Evolutionary conservation across 768 basidiomycete genomes (phyloP).

Genomic region (Tulasnella sp.): DNA sequence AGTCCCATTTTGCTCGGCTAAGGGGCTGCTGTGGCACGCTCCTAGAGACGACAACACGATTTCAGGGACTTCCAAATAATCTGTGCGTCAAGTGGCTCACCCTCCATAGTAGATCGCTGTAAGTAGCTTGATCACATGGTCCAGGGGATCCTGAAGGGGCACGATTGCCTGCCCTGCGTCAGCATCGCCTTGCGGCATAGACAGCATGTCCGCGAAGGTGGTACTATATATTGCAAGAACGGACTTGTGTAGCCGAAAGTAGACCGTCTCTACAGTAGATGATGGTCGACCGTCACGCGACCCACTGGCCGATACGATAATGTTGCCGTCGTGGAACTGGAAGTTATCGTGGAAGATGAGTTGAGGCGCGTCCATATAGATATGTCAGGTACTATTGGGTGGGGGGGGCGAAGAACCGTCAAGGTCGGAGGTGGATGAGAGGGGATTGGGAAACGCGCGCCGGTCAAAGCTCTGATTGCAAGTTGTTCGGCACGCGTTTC

Average conservation of each 20-base stretch:
- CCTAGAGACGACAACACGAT: neutral
- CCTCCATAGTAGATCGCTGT: neutral
- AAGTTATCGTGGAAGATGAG: neutral
- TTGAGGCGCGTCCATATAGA: neutral
- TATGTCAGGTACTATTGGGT: too few relatives aligned
- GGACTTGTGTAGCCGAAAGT: conserved; percentile 1
- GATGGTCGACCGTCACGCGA: neutral
- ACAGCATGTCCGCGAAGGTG: neutral
- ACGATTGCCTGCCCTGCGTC: neutral
- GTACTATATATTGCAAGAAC: neutral
- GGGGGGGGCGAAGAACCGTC: too few relatives aligned
- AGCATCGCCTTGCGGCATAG: neutral
- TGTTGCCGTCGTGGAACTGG: neutral
- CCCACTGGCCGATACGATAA: neutral
- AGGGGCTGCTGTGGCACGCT: neutral
- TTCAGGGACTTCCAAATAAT: neutral
- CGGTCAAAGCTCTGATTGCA: neutral
- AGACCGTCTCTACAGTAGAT: neutral
- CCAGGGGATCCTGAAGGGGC: neutral
- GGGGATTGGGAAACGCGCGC: neutral
- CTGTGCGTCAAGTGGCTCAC: neutral
- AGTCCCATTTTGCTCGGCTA: neutral
- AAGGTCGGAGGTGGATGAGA: too few relatives aligned
- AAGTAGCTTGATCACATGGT: neutral
- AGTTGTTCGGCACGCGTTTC: neutral